Percentiles rank a stretch among this genome's conserved stretches.
Evolutionary conservation across 371 early-diverging fungal species (phyloP).

Genomic region (Lichtheimia corymbifera): DNA sequence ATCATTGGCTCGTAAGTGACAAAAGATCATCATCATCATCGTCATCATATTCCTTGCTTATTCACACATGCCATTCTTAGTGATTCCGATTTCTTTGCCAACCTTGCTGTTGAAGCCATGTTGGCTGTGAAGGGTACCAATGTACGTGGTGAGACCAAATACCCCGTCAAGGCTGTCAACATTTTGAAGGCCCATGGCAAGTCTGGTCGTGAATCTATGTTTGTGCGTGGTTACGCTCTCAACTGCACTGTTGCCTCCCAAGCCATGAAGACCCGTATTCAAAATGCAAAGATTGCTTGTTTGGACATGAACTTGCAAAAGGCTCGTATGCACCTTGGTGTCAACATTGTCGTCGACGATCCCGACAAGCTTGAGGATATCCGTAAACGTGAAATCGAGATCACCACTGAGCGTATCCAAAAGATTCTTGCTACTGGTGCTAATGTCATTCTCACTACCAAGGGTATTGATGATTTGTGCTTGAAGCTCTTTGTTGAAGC

Average conservation of each 20-base stretch:
- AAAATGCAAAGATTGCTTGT: conserved; percentile 97
- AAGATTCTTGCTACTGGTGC: conserved; percentile 97
- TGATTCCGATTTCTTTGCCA: conserved; percentile 95
- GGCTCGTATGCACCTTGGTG: conserved; percentile 98
- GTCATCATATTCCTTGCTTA: not conserved
- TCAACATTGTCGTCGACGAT: conserved; percentile 97
- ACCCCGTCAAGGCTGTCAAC: conserved; percentile 98
- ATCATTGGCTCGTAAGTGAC: conserved; percentile 87
- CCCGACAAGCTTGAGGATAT: conserved; percentile 98
- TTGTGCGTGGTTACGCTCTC: conserved; percentile 97
- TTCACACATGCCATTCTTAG: conserved; percentile 30
- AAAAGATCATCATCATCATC: not conserved
- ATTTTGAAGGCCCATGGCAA: conserved; percentile 99
- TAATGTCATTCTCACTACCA: conserved; percentile 98
- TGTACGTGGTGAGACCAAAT: conserved; percentile 87
- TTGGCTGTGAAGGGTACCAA: conserved; percentile 89
- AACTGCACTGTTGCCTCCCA: conserved; percentile 98
- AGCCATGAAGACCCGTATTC: conserved; percentile 91
- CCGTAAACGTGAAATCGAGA: conserved; percentile 94
- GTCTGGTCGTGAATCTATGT: conserved; percentile 88
- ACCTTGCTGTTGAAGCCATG: conserved; percentile 96
- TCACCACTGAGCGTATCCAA: conserved; percentile 95
- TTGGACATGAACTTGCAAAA: conserved; percentile 99
- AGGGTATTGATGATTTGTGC: conserved; percentile 99
- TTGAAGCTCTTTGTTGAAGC: conserved; percentile 98